A percentile compares a stretch with the other conserved stretches of the same genome.
Evolutionary conservation across 1,139 yeast genomes (phyloP).

Genomic region (Sugiyamaella sp.): DNA sequence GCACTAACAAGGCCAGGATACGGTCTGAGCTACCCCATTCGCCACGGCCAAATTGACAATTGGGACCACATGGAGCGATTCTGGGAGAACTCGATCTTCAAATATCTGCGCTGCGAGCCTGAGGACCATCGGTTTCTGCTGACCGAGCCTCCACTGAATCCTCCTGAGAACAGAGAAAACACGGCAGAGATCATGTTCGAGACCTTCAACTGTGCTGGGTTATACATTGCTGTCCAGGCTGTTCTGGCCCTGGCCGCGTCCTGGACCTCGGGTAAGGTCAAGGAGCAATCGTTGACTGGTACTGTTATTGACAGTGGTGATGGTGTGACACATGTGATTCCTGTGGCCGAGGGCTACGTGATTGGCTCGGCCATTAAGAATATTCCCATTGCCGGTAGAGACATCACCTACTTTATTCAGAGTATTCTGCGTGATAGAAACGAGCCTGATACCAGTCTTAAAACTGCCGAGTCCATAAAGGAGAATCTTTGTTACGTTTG

Average conservation of each 20-base stretch:
- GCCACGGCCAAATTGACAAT: slow-evolving; percentile 97
- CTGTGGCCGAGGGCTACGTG: slow-evolving; percentile 99
- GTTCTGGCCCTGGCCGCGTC: slow-evolving; percentile 98
- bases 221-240: slow-evolving; percentile 98
- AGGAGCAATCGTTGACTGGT: slow-evolving; percentile 94
- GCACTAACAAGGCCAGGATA: slow-evolving; percentile 51
- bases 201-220: slow-evolving; percentile 96
- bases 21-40: slow-evolving; percentile 86
- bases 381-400: slow-evolving; percentile 98
- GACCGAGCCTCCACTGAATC: slow-evolving; percentile 98
- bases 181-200: slow-evolving; percentile 99
- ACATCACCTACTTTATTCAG: slow-evolving; percentile 92
- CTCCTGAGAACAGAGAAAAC: slow-evolving; percentile 97
- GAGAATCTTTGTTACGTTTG: slow-evolving; percentile 97
- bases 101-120: slow-evolving; percentile 95
- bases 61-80: slow-evolving; percentile 99
- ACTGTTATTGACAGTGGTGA: slow-evolving; percentile 98
- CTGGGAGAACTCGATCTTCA: slow-evolving; percentile 97
- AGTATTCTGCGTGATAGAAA: slow-evolving; percentile 94
- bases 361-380: slow-evolving; percentile 97
- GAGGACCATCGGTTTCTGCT: slow-evolving; percentile 94
- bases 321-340: slow-evolving; percentile 98
- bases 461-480: slow-evolving; percentile 95
- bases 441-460: slow-evolving; percentile 88
- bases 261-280: slow-evolving; percentile 96